These are phyloP conservation scores for Isatis tinctoria DNA, from an alignment of 345 rosid species.

Conservation along the genomic window DNA sequence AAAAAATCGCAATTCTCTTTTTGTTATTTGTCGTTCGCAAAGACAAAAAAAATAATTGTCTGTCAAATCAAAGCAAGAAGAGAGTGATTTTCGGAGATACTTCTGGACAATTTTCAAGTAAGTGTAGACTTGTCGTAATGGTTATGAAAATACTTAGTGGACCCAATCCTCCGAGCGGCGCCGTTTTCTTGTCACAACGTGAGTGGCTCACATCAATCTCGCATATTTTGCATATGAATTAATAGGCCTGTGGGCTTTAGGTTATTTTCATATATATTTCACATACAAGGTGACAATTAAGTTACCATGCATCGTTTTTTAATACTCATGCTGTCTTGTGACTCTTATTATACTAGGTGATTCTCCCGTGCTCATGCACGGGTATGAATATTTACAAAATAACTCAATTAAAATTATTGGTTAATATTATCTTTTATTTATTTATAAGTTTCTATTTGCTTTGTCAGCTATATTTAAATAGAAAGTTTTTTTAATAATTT, in stretches of 20 bases:
- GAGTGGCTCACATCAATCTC: neutral
- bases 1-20: neutral
- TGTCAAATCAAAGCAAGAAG: constrained; percentile 14
- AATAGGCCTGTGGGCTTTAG: neutral
- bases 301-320: neutral
- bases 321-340: neutral
- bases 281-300: neutral
- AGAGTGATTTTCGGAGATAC: neutral
- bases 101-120: neutral
- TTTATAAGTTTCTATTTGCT: no score
- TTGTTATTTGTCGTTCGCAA: neutral
- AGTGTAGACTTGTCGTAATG: constrained; percentile 8
- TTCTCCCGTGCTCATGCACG: no score
- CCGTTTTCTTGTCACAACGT: constrained; percentile 11
- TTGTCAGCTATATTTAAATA: no score
- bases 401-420: no score
- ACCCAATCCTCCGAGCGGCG: constrained; percentile 9
- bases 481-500: no score
- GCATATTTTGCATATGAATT: neutral
- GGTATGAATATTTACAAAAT: no score
- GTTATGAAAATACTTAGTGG: neutral
- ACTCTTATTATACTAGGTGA: neutral
- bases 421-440: no score
- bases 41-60: neutral
- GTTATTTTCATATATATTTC: neutral